Evolutionary conservation across 129 eudicot species (phyloP).

Genomic region (Chrysanthemum lavandulifolium): DNA sequence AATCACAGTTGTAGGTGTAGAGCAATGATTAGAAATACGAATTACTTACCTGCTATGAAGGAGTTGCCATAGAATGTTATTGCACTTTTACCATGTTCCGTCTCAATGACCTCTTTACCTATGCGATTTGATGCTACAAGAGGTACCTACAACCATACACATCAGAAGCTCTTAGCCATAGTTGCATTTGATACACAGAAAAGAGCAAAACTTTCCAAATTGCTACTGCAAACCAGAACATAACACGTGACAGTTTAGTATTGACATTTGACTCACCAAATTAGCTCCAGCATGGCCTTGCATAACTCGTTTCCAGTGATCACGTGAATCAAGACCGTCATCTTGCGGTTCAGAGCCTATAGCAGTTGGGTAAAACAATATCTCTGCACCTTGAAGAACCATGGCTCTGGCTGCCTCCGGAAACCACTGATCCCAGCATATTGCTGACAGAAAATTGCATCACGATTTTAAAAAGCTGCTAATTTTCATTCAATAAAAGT

Average conservation of each 20-base stretch:
- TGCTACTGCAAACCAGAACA: no score
- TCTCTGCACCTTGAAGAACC: constrained; percentile 99
- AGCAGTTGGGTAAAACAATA: constrained; percentile 96
- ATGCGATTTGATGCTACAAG: constrained; percentile 94
- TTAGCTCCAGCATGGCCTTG: constrained; percentile 99
- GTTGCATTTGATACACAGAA: no score
- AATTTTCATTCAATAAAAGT: not conserved
- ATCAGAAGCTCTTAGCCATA: no score
- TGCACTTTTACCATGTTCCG: constrained; percentile 95
- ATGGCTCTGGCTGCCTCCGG: constrained; percentile 99
- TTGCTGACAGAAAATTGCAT: constrained; percentile 45
- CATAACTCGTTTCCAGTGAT: constrained; percentile 98
- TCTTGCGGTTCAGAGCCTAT: constrained; percentile 99
- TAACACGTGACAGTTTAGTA: not conserved
- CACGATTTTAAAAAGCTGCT: not conserved
- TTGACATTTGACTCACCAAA: constrained; percentile 49
- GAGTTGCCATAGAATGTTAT: constrained; percentile 97
- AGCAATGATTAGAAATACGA: constrained; percentile 4
- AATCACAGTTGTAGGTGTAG: constrained; percentile 4
- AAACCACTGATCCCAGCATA: constrained; percentile 99
- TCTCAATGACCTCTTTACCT: constrained; percentile 83
- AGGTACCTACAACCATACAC: constrained; percentile 61
- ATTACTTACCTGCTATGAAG: constrained; percentile 78
- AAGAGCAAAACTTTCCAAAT: no score
- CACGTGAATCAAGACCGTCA: constrained; percentile 91